Evolutionary conservation across 106 monocot genomes (phyloP), one percentile per base, ranked within the genome.

Genomic region (Iris macrosiphon): DNA sequence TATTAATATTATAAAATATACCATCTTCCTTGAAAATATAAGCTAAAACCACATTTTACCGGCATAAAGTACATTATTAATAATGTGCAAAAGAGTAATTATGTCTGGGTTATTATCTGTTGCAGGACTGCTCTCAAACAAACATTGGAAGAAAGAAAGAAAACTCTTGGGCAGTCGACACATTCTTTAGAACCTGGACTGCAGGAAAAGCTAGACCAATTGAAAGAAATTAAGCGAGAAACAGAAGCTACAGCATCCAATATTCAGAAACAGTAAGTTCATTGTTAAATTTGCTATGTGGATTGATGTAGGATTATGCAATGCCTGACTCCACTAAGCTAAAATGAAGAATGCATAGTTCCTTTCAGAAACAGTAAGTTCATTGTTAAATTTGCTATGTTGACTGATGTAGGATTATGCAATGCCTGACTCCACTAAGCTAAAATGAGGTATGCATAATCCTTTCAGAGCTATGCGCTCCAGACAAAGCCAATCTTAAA

Each of bases 171-270:
- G 34, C 54, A 33, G 33, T 44, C 52, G 37, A n/a, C n/a, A 10
- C 25, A 34, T 31, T 46, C 20, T 11, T 20, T n/a, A 25, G 23
- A 62, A 45, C 21, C 46, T 30, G 55, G 56, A 29, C 31, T 30
- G 26, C 12, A 39, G 9, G 50, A 60, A 58, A 69, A 44, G 29
- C 55, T 65, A 28, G 10, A 51, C 18, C 70, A 55, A 23, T 54
- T 76, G 55, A 65, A 65, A 70, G 60, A 76, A 54, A 55, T 65
- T 54, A 32, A 66, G 54, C 34, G 37, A 32, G 55, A 55, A 60
- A 76, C 40, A 49, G 60, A 59, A 12, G 59, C 52, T 47, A 70
- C 47, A 21, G 9, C 61, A 21, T 45, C 54, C 45, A 70, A 76
- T 55, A 70, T 70, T 18, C 43, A 19, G 16, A 60, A 47, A 41